Evolutionary conservation across 176 grass and related monocot species (phyloP), one percentile per base, ranked within the genome.

Genomic region (Musa itinerans): DNA sequence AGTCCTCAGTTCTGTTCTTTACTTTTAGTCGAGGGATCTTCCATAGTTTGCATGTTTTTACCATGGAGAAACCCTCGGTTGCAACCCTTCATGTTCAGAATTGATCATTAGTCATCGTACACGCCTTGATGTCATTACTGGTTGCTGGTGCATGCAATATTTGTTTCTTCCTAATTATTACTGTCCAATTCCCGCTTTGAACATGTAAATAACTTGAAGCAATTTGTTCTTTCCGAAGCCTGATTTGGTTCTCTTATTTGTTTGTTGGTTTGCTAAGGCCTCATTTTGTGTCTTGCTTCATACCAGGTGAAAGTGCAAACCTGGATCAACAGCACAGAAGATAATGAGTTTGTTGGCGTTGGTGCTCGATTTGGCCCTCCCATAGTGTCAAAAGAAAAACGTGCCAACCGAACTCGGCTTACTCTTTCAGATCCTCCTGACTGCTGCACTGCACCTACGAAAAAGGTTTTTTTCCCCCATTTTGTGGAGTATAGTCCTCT

Each of bases 281-380:
- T 81, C 51, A 71, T 71, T 53, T 76, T 21, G 29, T 77, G n/a
- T 84, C 64, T 72, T 22, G 3, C 12, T 83, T 65, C 65, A 83
- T 63, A 69, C 50, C 85, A 98, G 95, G 90, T 99, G 67, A 99
- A 99, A 86, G 86, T 99, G 78, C 95, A 89, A 88, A 99, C 86
- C 27, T 99, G 90, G 95, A 59, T 99, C 76, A 89, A 91, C 70
- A 82, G 78, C 53, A 80, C 49, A 11, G 95, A 99, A 78, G 66
- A 71, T 52, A 74, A 72, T 76, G 90, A 94, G 78, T 94, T 99
- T 87, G 95, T 99, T 52, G 95, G 95, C 29, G 95, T 99, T 69
- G 95, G 90, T 74, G 95, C 95, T 82, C 86, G 95, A 48, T 99
- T 99, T 78, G 95, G 95, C 34, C 84, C 85, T 61, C 86, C 64